Percentiles rank a stretch among this genome's conserved stretches.
phyloP scores from a whole-genome alignment of 768 basidiomycete species.

The Auriscalpium microsporum region DNA sequence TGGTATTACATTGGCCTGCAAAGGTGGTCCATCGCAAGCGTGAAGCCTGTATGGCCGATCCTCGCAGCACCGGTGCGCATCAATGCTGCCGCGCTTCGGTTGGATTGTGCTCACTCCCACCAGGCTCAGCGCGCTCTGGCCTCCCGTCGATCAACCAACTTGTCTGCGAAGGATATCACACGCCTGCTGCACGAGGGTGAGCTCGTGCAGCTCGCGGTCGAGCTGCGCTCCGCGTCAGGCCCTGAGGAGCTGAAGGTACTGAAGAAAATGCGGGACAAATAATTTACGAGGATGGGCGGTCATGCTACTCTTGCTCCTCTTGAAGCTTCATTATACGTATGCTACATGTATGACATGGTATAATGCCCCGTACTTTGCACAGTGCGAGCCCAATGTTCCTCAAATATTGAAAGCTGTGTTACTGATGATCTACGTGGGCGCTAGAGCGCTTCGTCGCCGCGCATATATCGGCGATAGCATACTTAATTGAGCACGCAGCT shows the following conservation, averaged over 20 bases:
- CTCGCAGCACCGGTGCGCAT: not conserved
- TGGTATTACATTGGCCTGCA: conserved; percentile 15
- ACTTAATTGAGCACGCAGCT: too few species aligned
- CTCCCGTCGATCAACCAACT: conserved; percentile 24
- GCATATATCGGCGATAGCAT: too few species aligned
- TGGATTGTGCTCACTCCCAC: too few species aligned
- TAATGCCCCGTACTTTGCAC: too few species aligned
- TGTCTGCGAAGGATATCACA: conserved; percentile 27
- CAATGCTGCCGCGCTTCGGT: not conserved
- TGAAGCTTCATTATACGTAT: too few species aligned
- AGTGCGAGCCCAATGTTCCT: too few species aligned
- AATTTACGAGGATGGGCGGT: not conserved
- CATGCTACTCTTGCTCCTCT: too few species aligned
- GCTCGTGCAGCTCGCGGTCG: conserved; percentile 33
- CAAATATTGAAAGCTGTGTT: too few species aligned
- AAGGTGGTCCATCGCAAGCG: conserved; percentile 1
- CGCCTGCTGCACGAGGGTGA: conserved; percentile 31
- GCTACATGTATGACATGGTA: too few species aligned
- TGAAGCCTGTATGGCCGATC: conserved; percentile 4
- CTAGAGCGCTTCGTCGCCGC: too few species aligned
- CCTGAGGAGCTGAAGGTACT: not conserved
- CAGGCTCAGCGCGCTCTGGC: conserved; percentile 12
- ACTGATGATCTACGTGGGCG: too few species aligned
- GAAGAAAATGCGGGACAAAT: not conserved
- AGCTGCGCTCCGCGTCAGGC: not conserved